Evolutionary conservation across 352 stramenopile species (phyloP), one percentile per base, ranked within the genome.

Genomic region (Phytophthora sansomeana): DNA sequence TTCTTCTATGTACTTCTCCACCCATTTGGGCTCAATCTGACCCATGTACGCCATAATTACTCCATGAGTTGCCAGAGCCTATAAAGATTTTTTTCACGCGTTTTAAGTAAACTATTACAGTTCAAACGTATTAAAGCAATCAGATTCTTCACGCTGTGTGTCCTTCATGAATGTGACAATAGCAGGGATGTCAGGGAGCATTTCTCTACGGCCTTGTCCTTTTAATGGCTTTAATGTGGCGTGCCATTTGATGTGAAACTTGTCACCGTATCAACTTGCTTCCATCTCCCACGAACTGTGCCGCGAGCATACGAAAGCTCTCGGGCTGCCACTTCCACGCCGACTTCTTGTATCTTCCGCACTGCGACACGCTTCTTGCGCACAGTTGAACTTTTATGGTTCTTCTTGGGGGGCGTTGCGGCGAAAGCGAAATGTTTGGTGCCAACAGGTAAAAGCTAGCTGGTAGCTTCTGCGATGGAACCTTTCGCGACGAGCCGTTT

Each of bases 81-180:
- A 53, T 2, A 41, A 41, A n/a, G n/a, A n/a, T n/a, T n/a, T n/a
- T n/a, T n/a, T n/a, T n/a, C n/a, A n/a, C n/a, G n/a, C n/a, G n/a
- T n/a, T n/a, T n/a, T 19, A 53, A 24, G 41, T 28, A 41, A 39
- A 39, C n/a, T n/a, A n/a, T n/a, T n/a, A 53, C 33, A 52, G 14
- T 41, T n/a, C 14, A 24, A 28, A 53, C 9, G n/a, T n/a, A 39
- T 14, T 26, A 2, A 16, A 5, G 16, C 39, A 39, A 26, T 24
- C 3, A 16, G 13, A 7, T 6, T 41, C 46, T 3, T 6, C 46
- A 14, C 26, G 46, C 2, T 14, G 46, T 11, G 7, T 53, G 28
- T 53, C 26, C 28, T 53, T 53, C 46, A 53, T 53, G 28, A 24
- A 58, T 4, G 16, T 39, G 26, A 53, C 46, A n/a, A 53, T 26